phyloP scores from a whole-genome alignment of 2,329 filamentous ascomycete genomes.

The Botrytis galanthina region DNA sequence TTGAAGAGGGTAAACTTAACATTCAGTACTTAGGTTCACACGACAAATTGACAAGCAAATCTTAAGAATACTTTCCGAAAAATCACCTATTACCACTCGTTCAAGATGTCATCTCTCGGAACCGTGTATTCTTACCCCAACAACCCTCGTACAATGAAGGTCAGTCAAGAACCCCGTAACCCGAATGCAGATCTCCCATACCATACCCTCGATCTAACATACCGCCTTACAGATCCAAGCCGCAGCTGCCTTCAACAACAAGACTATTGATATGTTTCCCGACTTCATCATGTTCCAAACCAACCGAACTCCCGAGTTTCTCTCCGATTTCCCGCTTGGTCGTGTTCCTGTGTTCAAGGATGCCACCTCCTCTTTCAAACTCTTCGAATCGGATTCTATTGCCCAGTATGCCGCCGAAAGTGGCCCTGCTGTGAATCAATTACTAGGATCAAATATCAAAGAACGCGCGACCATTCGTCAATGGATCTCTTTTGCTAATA shows the following conservation, averaged over 20 bases:
- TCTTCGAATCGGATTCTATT: background rate
- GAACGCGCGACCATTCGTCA: background rate
- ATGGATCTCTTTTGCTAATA: background rate
- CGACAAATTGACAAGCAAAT: background rate
- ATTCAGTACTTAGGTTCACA: background rate
- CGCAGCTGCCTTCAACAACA: background rate
- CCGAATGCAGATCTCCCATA: background rate
- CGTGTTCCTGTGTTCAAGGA: background rate
- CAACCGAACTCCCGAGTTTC: background rate
- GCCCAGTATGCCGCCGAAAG: background rate
- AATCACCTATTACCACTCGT: background rate
- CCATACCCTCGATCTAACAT: background rate
- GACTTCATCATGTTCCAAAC: background rate
- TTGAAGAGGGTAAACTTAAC: background rate
- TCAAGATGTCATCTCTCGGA: background rate
- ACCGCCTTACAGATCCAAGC: background rate
- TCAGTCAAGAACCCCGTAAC: background rate
- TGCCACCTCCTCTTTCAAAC: background rate
- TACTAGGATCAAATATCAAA: background rate
- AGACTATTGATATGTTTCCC: background rate
- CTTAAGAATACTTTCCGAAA: background rate
- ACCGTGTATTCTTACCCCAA: background rate
- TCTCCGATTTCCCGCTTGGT: background rate
- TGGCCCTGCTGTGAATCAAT: background rate
- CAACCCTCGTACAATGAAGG: background rate